Base-by-base conservation (phyloP, 2,329 filamentous ascomycete genomes). In the Aaosphaeria pasadenensis region DNA sequence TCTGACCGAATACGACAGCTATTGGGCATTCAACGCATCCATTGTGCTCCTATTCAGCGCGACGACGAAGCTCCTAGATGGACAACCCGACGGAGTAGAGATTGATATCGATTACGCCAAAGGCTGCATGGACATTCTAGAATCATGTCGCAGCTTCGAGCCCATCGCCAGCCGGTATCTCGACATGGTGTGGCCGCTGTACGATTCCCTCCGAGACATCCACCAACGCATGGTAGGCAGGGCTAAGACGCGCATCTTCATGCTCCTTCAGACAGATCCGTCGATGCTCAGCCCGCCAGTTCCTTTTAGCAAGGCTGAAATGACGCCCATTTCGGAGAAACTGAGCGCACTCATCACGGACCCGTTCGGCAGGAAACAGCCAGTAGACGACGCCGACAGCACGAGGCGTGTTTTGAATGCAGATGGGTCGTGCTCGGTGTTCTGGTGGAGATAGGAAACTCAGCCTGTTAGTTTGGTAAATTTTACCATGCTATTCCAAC, bases 11-110 rank as follows among this genome's bases (percentile, higher is more conserved):
- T n/a, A 9, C n/a, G 33, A 7, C 49, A 69, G 64, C 30, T 70
- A 71, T 44, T 71, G 66, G 66, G 51, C 67, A 1, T 71, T 71
- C 39, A 64, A 64, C 4, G 61, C 67, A 6, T 56, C 56, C 39
- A 60, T 68, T 11, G 62, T 69, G 7, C 60, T 71, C 7, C 62
- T 71, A 13, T 66, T 65, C 55, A 63, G 58, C 45, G 60, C 60
- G 11, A 64, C 64, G 2, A 66, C 57, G 5, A 69, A 66, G 44
- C 60, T 71, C 17, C 51, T 70, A 31, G 66, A 69, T 28, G 60
- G 62, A 7, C 52, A 59, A 9, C 24, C 48, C n/a, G 57, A 65
- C 1, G 56, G 56, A 6, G 61, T 67, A 1, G 64, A 69, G 4
- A 50, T 52, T 44, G 67, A 71, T 44, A 61, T 71, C 9, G 43